Conservation (phyloP, 2,329 filamentous ascomycete species). For the Claviceps cyperi region DNA sequence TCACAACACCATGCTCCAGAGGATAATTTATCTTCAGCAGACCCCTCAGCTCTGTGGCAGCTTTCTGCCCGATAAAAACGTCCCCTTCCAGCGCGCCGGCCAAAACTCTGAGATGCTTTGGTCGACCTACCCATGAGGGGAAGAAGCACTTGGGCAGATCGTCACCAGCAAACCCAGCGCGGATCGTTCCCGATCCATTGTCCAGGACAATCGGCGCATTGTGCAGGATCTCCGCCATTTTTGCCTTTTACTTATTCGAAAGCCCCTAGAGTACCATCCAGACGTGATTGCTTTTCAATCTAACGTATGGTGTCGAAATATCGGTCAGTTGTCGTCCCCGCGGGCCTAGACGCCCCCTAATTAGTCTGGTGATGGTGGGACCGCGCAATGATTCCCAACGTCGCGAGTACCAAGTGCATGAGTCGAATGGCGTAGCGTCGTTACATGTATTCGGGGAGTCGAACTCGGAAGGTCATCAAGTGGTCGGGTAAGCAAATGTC, state of each 20-base stretch:
- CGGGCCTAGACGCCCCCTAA: slow-evolving; percentile 2
- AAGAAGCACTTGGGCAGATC: slow-evolving; percentile 95
- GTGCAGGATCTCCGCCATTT: slow-evolving; percentile 56
- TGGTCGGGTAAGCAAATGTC: neutral
- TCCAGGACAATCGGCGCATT: slow-evolving; percentile 98
- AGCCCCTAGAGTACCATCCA: neutral
- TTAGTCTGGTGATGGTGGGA: neutral
- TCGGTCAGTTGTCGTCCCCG: neutral
- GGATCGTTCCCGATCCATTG: slow-evolving; percentile 95
- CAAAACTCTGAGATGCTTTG: slow-evolving; percentile 87
- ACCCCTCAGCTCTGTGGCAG: slow-evolving; percentile 76
- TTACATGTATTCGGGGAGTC: neutral
- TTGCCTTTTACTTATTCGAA: neutral
- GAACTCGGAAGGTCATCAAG: neutral
- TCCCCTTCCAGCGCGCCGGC: slow-evolving; percentile 95
- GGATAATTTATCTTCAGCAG: slow-evolving; percentile 93
- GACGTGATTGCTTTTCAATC: neutral
- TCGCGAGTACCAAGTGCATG: neutral
- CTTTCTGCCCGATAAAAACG: slow-evolving; percentile 85
- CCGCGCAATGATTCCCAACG: neutral
- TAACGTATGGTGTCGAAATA: neutral
- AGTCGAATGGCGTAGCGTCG: neutral
- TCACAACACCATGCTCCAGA: slow-evolving; percentile 93
- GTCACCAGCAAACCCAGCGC: slow-evolving; percentile 91
- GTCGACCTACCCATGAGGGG: slow-evolving; percentile 89